Evolutionary conservation across 208 protist genomes (phyloP), one percentile per base, ranked within the genome.

Genomic region (Strigomonas culicis): DNA sequence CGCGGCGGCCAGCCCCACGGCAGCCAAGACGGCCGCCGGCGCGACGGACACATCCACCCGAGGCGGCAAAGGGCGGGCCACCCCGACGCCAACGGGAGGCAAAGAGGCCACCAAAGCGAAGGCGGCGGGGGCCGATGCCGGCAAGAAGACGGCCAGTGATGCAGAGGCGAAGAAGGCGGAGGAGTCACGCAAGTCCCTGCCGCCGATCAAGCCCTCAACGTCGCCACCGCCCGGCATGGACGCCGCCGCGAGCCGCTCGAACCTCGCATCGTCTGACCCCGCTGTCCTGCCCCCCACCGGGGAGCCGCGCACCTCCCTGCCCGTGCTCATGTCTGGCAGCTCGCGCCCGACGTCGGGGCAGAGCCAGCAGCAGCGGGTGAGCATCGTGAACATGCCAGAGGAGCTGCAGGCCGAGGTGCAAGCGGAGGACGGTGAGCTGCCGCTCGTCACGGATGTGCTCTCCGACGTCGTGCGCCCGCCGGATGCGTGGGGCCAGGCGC

Each of bases 401-500:
- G 34, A 13, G 34, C 34, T 39, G 52, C 4, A 58, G 6, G 13
- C 13, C 21, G 4, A 4, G 31, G 30, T 17, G 24, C 13, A 58
- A 58, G 52, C 7, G 4, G 52, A 32, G 52, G 52, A 34, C 13
- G 17, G n/a, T 6, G 36, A 39, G 11, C 8, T 4, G 15, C 36
- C 21, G 15, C 58, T 22, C 10, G 24, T 53, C 15, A 24, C 22
- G 3, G n/a, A 58, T 34, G 52, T 41, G 28, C 28, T 58, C 52
- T 19, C 30, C 32, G 24, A 24, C 28, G 7, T 6, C 30, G 3
- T 10, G 10, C 4, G 11, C 30, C 32, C 52, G 19, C 15, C 30
- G 7, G 52, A 41, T 24, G 30, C 30, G 10, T 39, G 41, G 39
- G 59, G 74, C 57, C 8, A 58, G 19, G 34, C 75, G 44, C 24